Base-by-base conservation (phyloP, 2,329 filamentous ascomycete species). In the Tolypocladium cylindrosporum region DNA sequence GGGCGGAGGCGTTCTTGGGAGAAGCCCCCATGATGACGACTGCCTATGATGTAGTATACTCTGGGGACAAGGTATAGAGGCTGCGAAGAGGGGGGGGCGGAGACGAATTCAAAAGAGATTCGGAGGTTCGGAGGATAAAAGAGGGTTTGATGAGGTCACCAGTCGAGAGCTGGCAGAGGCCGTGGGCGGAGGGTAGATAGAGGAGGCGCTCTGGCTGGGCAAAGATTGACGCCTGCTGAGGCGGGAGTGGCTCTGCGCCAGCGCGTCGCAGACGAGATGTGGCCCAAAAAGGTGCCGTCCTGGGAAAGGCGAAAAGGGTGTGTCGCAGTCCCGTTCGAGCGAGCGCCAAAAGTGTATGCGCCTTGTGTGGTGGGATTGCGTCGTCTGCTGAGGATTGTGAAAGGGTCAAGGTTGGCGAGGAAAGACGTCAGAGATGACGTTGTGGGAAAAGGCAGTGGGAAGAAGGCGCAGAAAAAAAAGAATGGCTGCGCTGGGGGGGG, bases 21-120 rank as follows among this genome's bases (percentile, higher is more conserved):
- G 77, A 73, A 71, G 74, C 74, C 68, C 72, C 77, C 77, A 79
- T 79, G 72, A 75, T 75, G 75, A 75, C 72, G 72, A 79, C 74
- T 71, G 73, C 74, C 70, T 75, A 75, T 72, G 72, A 75, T 75
- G 70, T 75, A 75, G 71, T 73, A 71, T 71, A 71, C 67, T 68
- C 63, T 64, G 67, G 65, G 66, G 61, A 57, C 52, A 61, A 61
- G 62, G 62, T 59, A 66, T 66, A 65, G 65, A 65, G 65, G 64
- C 63, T 63, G 62, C 64, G 61, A 57, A 65, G 64, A 56, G 58
- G 63, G 58, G 58, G 64, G 64, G 61, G 61, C 52, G 63, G 61
- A 63, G 39, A 36, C 57, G 34, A 56, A 59, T 60, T 56, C 41
- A 55, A 57, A 56, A 58, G 50, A 63, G 62, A 24, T 24, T 24